Conservation (phyloP, 495 filamentous ascomycete genomes). For the Neurospora discreta region DNA sequence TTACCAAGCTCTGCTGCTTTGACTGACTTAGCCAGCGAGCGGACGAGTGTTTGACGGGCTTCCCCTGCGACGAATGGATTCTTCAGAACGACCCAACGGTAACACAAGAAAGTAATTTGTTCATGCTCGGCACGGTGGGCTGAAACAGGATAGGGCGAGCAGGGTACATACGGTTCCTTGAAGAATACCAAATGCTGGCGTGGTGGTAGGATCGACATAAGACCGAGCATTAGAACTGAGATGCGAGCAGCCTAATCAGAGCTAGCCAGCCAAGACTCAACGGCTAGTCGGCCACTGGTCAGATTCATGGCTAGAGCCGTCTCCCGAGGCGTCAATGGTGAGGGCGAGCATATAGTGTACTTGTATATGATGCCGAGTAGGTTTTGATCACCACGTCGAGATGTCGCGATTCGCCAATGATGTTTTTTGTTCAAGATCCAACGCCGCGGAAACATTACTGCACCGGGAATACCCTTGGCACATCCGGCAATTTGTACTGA, state of each 20-base stretch:
- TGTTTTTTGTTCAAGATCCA: neutral
- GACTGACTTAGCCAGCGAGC: neutral
- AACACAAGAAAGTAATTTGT: neutral
- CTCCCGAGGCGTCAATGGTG: neutral
- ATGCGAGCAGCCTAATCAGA: neutral
- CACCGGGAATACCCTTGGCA: neutral
- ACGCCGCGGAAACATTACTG: neutral
- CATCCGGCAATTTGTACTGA: neutral
- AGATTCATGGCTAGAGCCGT: neutral
- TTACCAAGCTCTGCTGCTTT: neutral
- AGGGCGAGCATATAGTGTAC: neutral
- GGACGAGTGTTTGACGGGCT: neutral
- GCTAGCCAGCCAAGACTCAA: neutral
- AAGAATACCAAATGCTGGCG: neutral
- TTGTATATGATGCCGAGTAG: neutral
- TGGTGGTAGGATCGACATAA: neutral
- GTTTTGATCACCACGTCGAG: neutral
- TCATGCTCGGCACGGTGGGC: neutral
- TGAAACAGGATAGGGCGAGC: neutral
- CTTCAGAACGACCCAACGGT: neutral
- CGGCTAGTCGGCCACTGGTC: neutral
- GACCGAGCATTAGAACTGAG: neutral
- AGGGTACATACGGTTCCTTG: neutral
- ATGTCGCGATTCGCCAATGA: neutral
- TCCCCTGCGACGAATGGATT: neutral